These are phyloP conservation scores for Tremellales sp. DNA, from an alignment of 1,284 basidiomycete species.

Conservation along the genomic window DNA sequence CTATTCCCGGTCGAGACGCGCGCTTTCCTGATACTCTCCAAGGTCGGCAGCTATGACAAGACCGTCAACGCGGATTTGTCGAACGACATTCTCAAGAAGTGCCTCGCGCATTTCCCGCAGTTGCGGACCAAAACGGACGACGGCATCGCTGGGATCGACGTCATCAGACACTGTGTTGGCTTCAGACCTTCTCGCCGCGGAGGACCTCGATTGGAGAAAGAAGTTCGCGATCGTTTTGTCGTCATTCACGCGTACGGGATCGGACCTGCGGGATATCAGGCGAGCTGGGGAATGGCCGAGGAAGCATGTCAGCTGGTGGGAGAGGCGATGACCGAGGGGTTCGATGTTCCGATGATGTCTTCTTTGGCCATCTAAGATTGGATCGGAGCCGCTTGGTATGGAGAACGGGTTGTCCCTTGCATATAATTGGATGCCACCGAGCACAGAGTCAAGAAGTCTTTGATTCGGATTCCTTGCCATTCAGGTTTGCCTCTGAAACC, in stretches of 20 bases:
- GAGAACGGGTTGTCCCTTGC: no score
- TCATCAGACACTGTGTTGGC: conserved; percentile 19
- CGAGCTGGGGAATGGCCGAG: conserved; percentile 32
- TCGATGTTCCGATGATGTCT: no score
- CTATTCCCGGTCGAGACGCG: background rate
- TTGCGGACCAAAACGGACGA: conserved; percentile 9
- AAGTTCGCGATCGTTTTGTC: conserved; percentile 10
- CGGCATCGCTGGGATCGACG: conserved; percentile 18
- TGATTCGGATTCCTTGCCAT: no score
- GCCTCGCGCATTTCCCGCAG: conserved; percentile 17
- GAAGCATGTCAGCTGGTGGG: conserved; percentile 29
- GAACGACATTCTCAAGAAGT: conserved; percentile 15
- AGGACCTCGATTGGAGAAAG: conserved; percentile 16
- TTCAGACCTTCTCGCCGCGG: conserved; percentile 16
- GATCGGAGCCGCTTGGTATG: no score
- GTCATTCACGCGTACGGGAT: conserved; percentile 30
- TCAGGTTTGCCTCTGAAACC: no score
- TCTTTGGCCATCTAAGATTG: no score
- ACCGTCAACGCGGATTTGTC: conserved; percentile 10
- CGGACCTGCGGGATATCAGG: conserved; percentile 41
- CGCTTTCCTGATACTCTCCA: background rate
- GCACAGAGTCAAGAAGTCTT: no score
- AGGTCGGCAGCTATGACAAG: conserved; percentile 13
- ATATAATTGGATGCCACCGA: no score
- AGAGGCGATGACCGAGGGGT: conserved; percentile 2